Conservation (phyloP, 495 filamentous ascomycete genomes). For the Penicillium lividum region DNA sequence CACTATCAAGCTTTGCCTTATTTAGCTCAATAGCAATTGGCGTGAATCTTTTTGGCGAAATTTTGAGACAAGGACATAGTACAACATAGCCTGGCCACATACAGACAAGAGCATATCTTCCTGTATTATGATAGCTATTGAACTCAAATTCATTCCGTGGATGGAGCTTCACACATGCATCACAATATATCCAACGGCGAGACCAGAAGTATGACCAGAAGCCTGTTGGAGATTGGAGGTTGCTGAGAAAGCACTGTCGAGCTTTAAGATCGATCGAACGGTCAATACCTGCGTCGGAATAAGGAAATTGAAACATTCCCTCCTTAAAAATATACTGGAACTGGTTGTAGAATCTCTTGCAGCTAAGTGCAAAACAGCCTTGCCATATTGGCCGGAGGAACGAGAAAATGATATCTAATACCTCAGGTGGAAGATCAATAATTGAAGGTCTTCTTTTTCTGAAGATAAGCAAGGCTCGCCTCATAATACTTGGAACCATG, state of each 20-base stretch:
- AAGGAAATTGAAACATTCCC: conserved; percentile 3
- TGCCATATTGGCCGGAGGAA: conserved; percentile 1
- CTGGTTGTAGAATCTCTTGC: background rate
- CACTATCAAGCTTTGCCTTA: conserved; percentile 1
- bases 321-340: conserved; percentile 1
- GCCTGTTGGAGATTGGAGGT: background rate
- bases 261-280: background rate
- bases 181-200: conserved; percentile 3
- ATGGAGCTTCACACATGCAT: conserved; percentile 7
- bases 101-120: background rate
- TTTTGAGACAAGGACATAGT: conserved; percentile 6
- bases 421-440: conserved; percentile 1
- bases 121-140: background rate
- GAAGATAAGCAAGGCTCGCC: background rate
- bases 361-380: conserved; percentile 9
- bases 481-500: conserved; percentile 1
- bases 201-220: background rate
- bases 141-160: conserved; percentile 7
- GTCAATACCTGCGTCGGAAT: background rate
- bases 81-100: conserved; percentile 1
- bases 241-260: conserved; percentile 2
- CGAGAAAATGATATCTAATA: conserved; percentile 2
- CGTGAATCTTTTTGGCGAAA: conserved; percentile 2
- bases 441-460: conserved; percentile 5
- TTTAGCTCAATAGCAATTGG: background rate